Conservation (phyloP, 768 basidiomycete species). For the Inosperma sp. region DNA sequence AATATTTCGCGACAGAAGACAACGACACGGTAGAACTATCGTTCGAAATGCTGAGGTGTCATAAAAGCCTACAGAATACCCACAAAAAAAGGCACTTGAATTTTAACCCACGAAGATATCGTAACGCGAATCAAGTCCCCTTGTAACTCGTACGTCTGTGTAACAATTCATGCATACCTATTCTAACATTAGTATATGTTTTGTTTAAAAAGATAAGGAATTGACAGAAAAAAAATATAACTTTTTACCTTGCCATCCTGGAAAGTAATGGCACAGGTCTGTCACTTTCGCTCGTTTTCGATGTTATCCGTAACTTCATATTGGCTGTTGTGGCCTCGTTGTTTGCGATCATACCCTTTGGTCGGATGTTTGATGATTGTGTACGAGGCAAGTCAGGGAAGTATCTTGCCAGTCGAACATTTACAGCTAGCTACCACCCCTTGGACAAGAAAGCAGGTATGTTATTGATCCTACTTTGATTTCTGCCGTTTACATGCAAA, state of each 20-base stretch:
- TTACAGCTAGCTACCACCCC: conserved; percentile 90
- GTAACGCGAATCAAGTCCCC: too few relatives aligned
- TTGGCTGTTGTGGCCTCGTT: conserved; percentile 80
- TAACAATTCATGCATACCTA: too few relatives aligned
- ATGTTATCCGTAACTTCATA: conserved; percentile 94
- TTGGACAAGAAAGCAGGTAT: conserved; percentile 59
- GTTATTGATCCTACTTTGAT: conserved; percentile 79
- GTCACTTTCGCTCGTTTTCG: conserved; percentile 82
- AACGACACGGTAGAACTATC: too few relatives aligned
- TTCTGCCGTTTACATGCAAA: conserved; percentile 94
- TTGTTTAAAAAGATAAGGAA: too few relatives aligned
- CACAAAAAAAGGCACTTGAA: too few relatives aligned
- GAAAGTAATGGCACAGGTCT: conserved; percentile 62
- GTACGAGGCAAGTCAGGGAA: conserved; percentile 94
- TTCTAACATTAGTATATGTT: too few relatives aligned
- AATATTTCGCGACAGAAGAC: too few relatives aligned
- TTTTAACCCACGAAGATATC: too few relatives aligned
- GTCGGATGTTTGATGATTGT: conserved; percentile 97
- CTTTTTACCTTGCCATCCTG: conserved; percentile 88
- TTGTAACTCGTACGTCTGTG: too few relatives aligned
- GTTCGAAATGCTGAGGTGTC: too few relatives aligned
- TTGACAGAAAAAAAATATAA: too few relatives aligned
- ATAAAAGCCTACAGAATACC: too few relatives aligned
- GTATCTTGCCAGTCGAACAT: conserved; percentile 97
- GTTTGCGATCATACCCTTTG: conserved; percentile 91